phyloP scores from a whole-genome alignment of 2,329 filamentous ascomycete genomes.

The Colletotrichum neosansevieriae region DNA sequence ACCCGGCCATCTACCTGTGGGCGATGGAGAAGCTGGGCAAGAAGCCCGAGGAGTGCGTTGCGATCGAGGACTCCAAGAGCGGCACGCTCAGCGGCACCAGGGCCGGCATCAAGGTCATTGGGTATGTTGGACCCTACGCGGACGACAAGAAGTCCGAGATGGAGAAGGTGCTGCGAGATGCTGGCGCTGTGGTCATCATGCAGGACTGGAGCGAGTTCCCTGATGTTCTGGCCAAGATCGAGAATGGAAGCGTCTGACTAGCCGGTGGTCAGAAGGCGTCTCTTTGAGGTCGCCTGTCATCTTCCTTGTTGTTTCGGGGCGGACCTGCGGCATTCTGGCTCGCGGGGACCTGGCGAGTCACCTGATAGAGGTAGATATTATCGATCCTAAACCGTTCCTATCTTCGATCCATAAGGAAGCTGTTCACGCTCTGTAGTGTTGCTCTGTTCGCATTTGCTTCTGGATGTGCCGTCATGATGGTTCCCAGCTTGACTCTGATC shows the following conservation, averaged over 20 bases:
- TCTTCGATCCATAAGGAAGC: constrained; percentile 78
- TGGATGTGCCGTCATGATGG: constrained; percentile 83
- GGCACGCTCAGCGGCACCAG: constrained; percentile 80
- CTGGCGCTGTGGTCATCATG: constrained; percentile 74
- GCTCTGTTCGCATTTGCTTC: constrained; percentile 86
- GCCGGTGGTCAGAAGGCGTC: constrained; percentile 31
- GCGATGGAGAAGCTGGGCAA: constrained; percentile 81
- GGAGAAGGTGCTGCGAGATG: constrained; percentile 69
- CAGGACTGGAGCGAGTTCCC: constrained; percentile 69
- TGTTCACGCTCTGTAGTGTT: constrained; percentile 92
- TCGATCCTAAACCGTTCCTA: constrained; percentile 37
- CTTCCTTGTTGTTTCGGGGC: constrained; percentile 1
- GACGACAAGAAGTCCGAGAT: constrained; percentile 73
- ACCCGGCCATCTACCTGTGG: constrained; percentile 88
- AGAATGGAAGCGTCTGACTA: constrained; percentile 40
- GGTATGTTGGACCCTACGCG: constrained; percentile 85
- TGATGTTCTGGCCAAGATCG: constrained; percentile 57
- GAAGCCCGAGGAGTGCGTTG: constrained; percentile 77
- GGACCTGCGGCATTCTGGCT: not conserved
- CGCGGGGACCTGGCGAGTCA: not conserved
- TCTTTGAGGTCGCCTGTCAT: constrained; percentile 11
- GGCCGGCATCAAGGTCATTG: constrained; percentile 84
- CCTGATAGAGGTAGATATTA: constrained; percentile 7
- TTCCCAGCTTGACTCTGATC: constrained; percentile 83
- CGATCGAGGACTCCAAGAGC: constrained; percentile 90